phyloP scores from a whole-genome alignment of 768 basidiomycete genomes.

The Cantharellus cinnabarinus region DNA sequence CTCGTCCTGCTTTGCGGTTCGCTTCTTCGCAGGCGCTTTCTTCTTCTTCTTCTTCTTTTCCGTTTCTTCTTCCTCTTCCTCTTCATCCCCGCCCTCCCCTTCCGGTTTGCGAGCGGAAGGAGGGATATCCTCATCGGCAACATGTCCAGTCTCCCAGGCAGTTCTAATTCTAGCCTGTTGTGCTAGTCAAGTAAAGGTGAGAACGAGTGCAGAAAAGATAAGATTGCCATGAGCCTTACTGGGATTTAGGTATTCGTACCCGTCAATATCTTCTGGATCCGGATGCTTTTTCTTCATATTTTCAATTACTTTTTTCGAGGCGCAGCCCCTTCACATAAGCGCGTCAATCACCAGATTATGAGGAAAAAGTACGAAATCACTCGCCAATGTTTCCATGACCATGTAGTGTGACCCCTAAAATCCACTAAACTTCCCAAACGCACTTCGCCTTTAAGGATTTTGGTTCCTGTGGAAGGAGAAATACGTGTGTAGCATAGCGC shows the following conservation, averaged over 20 bases:
- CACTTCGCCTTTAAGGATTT: constrained; percentile 50
- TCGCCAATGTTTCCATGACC: constrained; percentile 22
- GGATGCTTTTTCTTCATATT: constrained; percentile 35
- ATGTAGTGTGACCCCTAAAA: constrained; percentile 43
- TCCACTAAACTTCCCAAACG: constrained; percentile 61
- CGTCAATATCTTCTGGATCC: background rate
- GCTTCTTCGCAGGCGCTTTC: constrained; percentile 14
- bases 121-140: constrained; percentile 72
- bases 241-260: constrained; percentile 9
- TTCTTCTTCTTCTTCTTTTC: constrained; percentile 32
- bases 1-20: background rate
- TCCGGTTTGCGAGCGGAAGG: constrained; percentile 42
- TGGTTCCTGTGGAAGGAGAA: constrained; percentile 30
- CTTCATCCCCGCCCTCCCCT: constrained; percentile 16
- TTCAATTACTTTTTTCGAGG: constrained; percentile 40
- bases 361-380: background rate
- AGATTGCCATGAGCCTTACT: background rate
- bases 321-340: constrained; percentile 22
- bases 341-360: background rate
- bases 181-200: constrained; percentile 17
- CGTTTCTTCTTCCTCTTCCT: constrained; percentile 19
- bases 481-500: too few species aligned
- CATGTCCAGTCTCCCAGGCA: constrained; percentile 59
- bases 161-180: constrained; percentile 51
- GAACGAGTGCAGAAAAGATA: background rate